These are phyloP conservation scores for Pseudogymnoascus sp. DNA, from an alignment of 2,329 filamentous ascomycete genomes.

Conservation along the genomic window DNA sequence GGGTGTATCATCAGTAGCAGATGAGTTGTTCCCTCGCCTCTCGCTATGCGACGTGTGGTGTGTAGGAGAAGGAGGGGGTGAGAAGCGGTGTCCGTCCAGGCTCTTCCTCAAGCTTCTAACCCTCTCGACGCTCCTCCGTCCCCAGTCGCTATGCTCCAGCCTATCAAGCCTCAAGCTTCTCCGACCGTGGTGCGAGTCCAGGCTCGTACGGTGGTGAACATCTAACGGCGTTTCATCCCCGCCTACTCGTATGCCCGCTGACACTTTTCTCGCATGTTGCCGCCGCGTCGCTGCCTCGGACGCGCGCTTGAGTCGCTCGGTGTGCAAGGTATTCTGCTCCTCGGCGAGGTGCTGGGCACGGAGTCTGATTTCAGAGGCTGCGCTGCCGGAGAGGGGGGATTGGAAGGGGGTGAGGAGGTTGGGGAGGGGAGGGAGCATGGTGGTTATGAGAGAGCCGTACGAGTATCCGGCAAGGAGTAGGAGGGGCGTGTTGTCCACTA, in stretches of 20 bases:
- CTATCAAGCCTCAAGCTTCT: neutral
- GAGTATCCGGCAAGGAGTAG: conserved; percentile 74
- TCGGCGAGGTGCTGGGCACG: conserved; percentile 61
- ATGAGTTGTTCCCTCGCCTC: conserved; percentile 24
- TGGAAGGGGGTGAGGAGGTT: conserved; percentile 53
- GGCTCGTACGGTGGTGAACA: conserved; percentile 29
- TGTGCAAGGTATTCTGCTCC: conserved; percentile 40
- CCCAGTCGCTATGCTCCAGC: conserved; percentile 18
- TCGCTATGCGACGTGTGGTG: conserved; percentile 26
- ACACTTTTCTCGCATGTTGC: conserved; percentile 16
- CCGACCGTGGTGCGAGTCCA: conserved; percentile 26
- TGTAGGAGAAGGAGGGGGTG: conserved; percentile 16
- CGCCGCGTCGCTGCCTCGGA: conserved; percentile 13
- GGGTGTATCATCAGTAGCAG: conserved; percentile 8
- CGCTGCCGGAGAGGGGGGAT: conserved; percentile 42
- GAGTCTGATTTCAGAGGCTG: conserved; percentile 60
- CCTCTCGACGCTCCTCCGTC: conserved; percentile 34
- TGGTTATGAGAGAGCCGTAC: conserved; percentile 78
- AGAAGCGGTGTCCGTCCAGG: conserved; percentile 15
- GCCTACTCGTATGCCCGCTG: conserved; percentile 23
- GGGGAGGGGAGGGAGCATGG: conserved; percentile 54
- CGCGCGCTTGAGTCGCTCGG: conserved; percentile 6
- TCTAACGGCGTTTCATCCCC: conserved; percentile 22
- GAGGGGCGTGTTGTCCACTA: conserved; percentile 23
- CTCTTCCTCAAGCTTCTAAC: conserved; percentile 27